Base-by-base conservation (phyloP, 108 stramenopile species). In the Skeletonema menzelii region DNA sequence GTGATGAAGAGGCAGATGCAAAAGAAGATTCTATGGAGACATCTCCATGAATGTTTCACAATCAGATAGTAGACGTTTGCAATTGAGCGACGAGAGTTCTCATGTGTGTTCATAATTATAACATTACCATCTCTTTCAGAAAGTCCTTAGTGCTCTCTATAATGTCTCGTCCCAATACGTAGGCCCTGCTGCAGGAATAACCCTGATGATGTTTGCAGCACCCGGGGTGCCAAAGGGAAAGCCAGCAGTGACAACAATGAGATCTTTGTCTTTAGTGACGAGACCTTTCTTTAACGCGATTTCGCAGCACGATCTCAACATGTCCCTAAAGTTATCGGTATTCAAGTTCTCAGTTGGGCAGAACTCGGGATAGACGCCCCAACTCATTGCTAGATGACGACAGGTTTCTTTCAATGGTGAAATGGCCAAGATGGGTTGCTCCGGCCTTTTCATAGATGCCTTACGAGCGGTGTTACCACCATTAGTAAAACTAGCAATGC, bases 361-460 rank as follows among this genome's bases (percentile, higher is more conserved):
- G 74, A 79, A 76, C 64, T 90, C 90, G n/a, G 86, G 83, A 62
- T 92, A 97, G 42, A 97, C 95, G 42, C 97, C 97, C 97, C 97
- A 98, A 35, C 73, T 75, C 72, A 98, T 75, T 35, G 95, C 87
- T 27, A 98, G 82, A 69, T 93, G 90, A 59, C 98, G 83, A 17
- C 95, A 91, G 27, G 91, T 96, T 59, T 94, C 86, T 70, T 93
- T 91, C 8, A 60, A 38, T 3, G 96, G 95, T 30, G 95, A 96
- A 44, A 97, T 83, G n/a, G 94, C 98, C 82, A 97, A 68, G 63
- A 98, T 95, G 19, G 98, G 98, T 64, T 95, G 92, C 22, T 60
- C 60, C 1, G 98, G 98, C 49, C 98, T 95, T 90, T 97, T 99
- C 80, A 97, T 99, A 69, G 97, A 94, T 27, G 99, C 86, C 58